Percentiles rank a stretch among this genome's conserved stretches.
phyloP scores from a whole-genome alignment of 306 rosid genomes.

The Macrotyloma uniflorum region DNA sequence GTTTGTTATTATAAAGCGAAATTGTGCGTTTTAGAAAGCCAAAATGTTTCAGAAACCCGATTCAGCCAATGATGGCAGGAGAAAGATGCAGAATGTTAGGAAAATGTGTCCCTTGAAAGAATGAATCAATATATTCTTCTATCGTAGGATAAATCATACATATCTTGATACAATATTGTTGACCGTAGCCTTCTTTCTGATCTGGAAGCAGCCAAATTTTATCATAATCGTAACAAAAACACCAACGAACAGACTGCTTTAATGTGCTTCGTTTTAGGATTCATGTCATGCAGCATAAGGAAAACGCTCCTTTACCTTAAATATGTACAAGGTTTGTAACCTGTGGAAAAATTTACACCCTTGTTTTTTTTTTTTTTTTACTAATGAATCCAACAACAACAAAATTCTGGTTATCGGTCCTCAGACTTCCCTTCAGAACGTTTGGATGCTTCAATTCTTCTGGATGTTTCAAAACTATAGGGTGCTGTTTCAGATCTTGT shows the following conservation, averaged over 20 bases:
- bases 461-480: conserved; percentile 38
- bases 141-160: background rate
- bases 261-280: conserved; percentile 23
- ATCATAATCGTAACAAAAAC: conserved; percentile 31
- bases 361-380: background rate
- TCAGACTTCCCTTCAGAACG: conserved; percentile 44
- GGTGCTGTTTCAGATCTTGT: conserved; percentile 60
- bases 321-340: conserved; percentile 51
- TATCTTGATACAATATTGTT: background rate
- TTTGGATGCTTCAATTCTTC: background rate
- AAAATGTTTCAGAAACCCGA: background rate
- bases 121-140: background rate
- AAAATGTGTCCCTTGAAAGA: conserved; percentile 11
- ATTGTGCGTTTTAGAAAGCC: background rate
- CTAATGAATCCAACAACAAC: conserved; percentile 12
- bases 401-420: conserved; percentile 4
- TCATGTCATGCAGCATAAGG: conserved; percentile 33
- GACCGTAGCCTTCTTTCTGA: conserved; percentile 16
- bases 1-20: background rate
- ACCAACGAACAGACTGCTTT: conserved; percentile 7
- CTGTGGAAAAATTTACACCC: conserved; percentile 49
- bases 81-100: background rate
- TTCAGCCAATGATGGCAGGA: background rate
- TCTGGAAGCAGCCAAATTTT: conserved; percentile 29
- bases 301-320: conserved; percentile 33